Conservation (phyloP, 2,329 filamentous ascomycete species). For the Phialophora tarda region DNA sequence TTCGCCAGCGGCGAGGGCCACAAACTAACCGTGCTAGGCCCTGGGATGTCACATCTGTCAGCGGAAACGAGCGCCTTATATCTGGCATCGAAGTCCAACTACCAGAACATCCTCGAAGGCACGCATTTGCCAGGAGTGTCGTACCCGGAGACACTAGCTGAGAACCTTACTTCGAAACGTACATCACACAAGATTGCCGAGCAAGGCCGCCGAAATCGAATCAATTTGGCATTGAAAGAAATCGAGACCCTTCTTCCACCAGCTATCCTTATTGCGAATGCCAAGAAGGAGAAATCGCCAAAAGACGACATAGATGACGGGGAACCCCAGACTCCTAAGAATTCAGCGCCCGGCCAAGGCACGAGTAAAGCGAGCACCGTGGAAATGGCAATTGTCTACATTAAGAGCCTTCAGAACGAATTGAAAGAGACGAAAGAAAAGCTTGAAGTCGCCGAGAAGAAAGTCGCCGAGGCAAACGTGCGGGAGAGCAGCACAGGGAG, state of each 20-base stretch:
- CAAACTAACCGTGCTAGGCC: slow-evolving; percentile 30
- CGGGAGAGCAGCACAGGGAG: slow-evolving; percentile 33
- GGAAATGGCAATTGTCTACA: slow-evolving; percentile 95
- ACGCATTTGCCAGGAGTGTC: slow-evolving; percentile 87
- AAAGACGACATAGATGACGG: slow-evolving; percentile 48
- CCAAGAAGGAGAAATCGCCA: slow-evolving; percentile 40
- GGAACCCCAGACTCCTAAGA: slow-evolving; percentile 45
- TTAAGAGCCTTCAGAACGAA: slow-evolving; percentile 80
- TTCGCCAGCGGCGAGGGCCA: slow-evolving; percentile 39
- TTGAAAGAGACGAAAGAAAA: slow-evolving; percentile 67
- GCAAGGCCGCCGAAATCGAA: slow-evolving; percentile 91
- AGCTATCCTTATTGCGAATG: slow-evolving; percentile 51
- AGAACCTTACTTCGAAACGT: slow-evolving; percentile 92
- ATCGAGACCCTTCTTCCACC: slow-evolving; percentile 84
- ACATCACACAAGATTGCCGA: slow-evolving; percentile 98
- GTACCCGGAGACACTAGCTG: slow-evolving; percentile 88
- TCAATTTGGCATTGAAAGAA: slow-evolving; percentile 90
- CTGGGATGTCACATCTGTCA: slow-evolving; percentile 50
- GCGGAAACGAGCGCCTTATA: slow-evolving; percentile 71
- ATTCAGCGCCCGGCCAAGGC: slow-evolving; percentile 55
- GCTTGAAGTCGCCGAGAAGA: slow-evolving; percentile 69
- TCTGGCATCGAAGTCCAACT: slow-evolving; percentile 93
- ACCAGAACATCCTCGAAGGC: slow-evolving; percentile 94
- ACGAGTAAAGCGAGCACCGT: slow-evolving; percentile 96
- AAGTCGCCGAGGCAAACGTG: slow-evolving; percentile 49